phyloP scores from a whole-genome alignment of 371 early-diverging fungal species.

The Phascolomyces articulosus region DNA sequence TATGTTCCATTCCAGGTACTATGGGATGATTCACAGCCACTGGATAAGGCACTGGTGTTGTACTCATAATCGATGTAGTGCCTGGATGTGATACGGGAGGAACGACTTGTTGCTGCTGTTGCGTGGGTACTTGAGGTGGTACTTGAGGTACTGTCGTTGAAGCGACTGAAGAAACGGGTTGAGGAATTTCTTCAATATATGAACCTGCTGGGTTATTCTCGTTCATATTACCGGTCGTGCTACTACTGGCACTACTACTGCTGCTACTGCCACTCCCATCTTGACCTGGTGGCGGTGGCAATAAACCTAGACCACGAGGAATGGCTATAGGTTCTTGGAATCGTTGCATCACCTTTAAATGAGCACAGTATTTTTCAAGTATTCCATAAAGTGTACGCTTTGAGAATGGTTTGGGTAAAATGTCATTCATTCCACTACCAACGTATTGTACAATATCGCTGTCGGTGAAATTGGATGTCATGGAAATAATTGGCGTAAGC shows the following conservation, averaged over 20 bases:
- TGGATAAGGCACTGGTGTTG: background rate
- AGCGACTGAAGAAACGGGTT: background rate
- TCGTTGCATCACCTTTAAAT: conserved; percentile 37
- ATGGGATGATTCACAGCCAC: background rate
- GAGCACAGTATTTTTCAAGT: conserved; percentile 69
- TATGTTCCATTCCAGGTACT: background rate
- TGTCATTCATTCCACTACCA: conserved; percentile 82
- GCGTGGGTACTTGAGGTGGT: conserved; percentile 19
- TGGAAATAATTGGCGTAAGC: conserved; percentile 76
- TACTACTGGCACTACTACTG: background rate
- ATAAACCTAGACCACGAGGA: conserved; percentile 1
- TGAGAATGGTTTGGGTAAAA: conserved; percentile 80
- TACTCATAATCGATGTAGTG: background rate
- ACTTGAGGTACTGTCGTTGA: conserved; percentile 19
- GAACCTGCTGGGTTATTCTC: background rate
- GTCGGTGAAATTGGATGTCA: conserved; percentile 78
- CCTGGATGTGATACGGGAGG: conserved; percentile 1
- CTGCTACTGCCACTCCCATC: background rate
- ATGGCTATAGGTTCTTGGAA: conserved; percentile 6
- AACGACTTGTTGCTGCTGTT: too few species aligned
- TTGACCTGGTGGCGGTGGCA: background rate
- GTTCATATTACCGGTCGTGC: background rate
- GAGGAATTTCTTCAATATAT: conserved; percentile 10
- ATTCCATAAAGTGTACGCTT: conserved; percentile 54
- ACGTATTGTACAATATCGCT: conserved; percentile 72